Percentiles rank a stretch among this genome's conserved stretches.
phyloP scores from a whole-genome alignment of 176 grass and related monocot genomes.

The Oryza australiensis region DNA sequence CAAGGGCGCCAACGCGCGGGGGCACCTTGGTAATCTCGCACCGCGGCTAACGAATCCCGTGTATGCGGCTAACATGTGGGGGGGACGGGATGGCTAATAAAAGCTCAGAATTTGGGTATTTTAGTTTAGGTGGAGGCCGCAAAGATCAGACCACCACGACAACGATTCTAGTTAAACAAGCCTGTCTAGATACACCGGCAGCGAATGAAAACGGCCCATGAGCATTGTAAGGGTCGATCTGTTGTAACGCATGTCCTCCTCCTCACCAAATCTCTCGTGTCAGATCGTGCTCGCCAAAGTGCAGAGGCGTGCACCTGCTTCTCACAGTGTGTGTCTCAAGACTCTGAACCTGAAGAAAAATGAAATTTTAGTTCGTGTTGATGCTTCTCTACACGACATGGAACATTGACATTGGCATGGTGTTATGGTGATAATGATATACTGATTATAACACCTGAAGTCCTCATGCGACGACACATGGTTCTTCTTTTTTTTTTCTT shows the following conservation, averaged over 20 bases:
- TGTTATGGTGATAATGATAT: too few relatives aligned
- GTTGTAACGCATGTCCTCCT: too few relatives aligned
- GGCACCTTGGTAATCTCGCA: not conserved
- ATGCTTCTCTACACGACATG: not conserved
- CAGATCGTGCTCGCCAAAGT: not conserved
- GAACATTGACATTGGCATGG: too few relatives aligned
- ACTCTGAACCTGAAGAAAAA: not conserved
- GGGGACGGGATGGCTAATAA: not conserved
- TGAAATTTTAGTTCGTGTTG: not conserved
- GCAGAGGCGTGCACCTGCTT: not conserved
- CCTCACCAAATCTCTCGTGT: not conserved
- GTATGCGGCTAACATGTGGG: constrained; percentile 13
- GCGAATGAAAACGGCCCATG: not conserved
- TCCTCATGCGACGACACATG: not conserved
- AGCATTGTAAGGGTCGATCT: constrained; percentile 15
- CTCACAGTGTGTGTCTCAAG: not conserved
- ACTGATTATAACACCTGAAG: not conserved
- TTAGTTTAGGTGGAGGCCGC: not conserved
- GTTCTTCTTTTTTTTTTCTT: not conserved
- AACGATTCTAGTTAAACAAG: too few relatives aligned
- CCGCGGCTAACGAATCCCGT: not conserved
- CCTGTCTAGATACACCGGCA: not conserved
- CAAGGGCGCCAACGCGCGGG: not conserved
- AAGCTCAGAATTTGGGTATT: not conserved
- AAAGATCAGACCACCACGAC: not conserved